Percentiles rank a stretch among this genome's conserved stretches.
These are phyloP conservation scores for Avicennia marina DNA, from an alignment of 257 asterid genomes.

Conservation along the genomic window DNA sequence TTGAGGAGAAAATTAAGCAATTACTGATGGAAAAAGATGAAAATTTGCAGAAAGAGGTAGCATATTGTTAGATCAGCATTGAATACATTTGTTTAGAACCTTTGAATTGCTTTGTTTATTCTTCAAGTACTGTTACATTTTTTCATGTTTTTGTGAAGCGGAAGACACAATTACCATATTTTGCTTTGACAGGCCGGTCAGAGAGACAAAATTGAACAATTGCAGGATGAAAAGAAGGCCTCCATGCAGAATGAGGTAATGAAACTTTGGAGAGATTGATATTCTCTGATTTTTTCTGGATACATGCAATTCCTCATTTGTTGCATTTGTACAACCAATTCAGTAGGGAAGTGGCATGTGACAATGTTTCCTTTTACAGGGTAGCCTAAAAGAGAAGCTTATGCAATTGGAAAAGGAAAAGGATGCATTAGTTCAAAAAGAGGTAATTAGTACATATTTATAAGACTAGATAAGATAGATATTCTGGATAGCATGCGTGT, in stretches of 20 bases:
- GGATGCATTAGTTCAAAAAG: constrained; percentile 35
- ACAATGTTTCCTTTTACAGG: constrained; percentile 42
- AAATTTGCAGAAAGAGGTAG: constrained; percentile 50
- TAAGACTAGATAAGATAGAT: background rate
- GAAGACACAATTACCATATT: background rate
- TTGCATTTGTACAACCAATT: constrained; percentile 16
- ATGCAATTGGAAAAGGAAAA: constrained; percentile 44
- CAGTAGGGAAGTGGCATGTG: constrained; percentile 19
- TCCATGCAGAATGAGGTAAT: constrained; percentile 43
- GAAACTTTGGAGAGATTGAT: constrained; percentile 11
- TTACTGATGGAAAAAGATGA: constrained; percentile 44
- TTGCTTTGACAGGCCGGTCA: constrained; percentile 36
- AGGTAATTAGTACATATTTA: constrained; percentile 34
- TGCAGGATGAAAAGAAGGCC: constrained; percentile 36
- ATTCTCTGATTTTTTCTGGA: constrained; percentile 15
- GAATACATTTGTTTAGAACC: constrained; percentile 7
- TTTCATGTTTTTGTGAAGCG: background rate
- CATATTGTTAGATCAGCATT: background rate
- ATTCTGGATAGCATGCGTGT: constrained; percentile 8
- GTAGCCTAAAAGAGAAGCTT: constrained; percentile 36
- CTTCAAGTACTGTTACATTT: constrained; percentile 6
- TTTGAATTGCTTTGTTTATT: constrained; percentile 7
- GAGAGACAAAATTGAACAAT: constrained; percentile 36
- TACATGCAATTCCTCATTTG: background rate
- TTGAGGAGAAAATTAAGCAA: constrained; percentile 43